Base-by-base conservation (phyloP, 352 stramenopile species). In the Globisporangium parvum region DNA sequence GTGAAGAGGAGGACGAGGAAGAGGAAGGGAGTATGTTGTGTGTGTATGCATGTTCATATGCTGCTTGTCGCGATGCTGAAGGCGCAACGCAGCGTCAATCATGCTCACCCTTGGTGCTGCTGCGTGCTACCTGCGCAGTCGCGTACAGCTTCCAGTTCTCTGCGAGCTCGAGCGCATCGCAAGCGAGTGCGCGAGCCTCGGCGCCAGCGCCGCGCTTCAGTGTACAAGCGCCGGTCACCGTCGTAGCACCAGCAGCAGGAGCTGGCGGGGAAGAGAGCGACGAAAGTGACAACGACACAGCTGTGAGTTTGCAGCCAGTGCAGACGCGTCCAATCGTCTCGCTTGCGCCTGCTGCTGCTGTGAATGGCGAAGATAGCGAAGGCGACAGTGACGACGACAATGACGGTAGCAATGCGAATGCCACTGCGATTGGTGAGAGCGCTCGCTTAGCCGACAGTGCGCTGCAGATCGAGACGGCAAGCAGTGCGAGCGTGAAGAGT, bases 1-100 rank as follows among this genome's bases (percentile, higher is more conserved):
- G 80, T 62, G 80, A 91, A 65, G 76, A 89, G 50, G 80, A 91
- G 59, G 77, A 86, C 20, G 76, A 88, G 9, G 77, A 88, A 50
- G 76, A 87, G n/a, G 62, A 69, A 69, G 70, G 52, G 55, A 53
- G 55, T 70, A 46, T 51, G 50, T 64, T 20, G 12, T 14, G 46
- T 17, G 6, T 15, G 21, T 17, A 15, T n/a, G 4, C n/a, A 18
- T 41, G 11, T 55, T 15, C 23, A 23, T 20, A 18, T 37, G 12
- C 4, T 24, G 14, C 35, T 33, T 21, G 15, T 5, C 26, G 18
- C 23, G 52, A 15, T 50, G 9, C 28, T 17, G 18, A 6, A 40
- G 5, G 33, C 35, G 10, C 9, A 2, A 31, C 14, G 39, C 39
- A n/a, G 21, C 47, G 18, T 23, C 17, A 14, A 21, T 41, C 26